Evolutionary conservation across 2,329 filamentous ascomycete genomes (phyloP), one percentile per base, ranked within the genome.

Genomic region (Aspergillus sp.): DNA sequence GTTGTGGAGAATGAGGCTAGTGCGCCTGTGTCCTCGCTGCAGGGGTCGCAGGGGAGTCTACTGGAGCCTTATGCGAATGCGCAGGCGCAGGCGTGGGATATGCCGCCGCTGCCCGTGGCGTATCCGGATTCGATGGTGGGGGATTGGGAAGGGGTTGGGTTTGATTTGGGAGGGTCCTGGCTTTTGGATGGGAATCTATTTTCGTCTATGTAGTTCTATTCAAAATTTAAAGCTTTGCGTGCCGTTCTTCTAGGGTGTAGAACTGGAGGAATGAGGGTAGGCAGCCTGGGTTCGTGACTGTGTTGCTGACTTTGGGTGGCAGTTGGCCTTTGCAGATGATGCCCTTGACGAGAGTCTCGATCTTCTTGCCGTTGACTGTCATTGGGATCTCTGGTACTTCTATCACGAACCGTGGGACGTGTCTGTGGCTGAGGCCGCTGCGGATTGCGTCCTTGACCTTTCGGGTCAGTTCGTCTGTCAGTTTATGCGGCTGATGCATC

Each of bases 351-450:
- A 27, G 20, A 30, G 27, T 27, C 5, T 47, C 44, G 5, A 24
- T n/a, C 4, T 47, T 47, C 20, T 47, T 47, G 4, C 44, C 44
- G 24, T 47, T 47, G 24, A 27, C 20, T n/a, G 44, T 47, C 5
- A 90, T 89, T 59, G 90, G 91, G 69, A 95, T 91, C 64, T 90
- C 90, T n/a, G 87, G 87, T 4, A 89, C 90, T 76, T 91, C 86
- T 70, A 93, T 93, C 20, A 95, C 81, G 70, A 87, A 91, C 70
- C 80, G 87, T 1, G 91, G 91, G 15, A 93, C 87, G 75, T 93
- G 90, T 54, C 90, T 78, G 70, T 87, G 86, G 39, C 87, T 90
- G 67, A 87, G 75, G 62, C 88, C 87, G 62, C 77, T 80, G 4
- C 79, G 80, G 67, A 96, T 91, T 12, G 83, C 84, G 12, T 79